Percentiles rank a stretch among this genome's conserved stretches.
These are phyloP conservation scores for Stentor coeruleus DNA, from an alignment of 73 alveolate species.

Conservation along the genomic window DNA sequence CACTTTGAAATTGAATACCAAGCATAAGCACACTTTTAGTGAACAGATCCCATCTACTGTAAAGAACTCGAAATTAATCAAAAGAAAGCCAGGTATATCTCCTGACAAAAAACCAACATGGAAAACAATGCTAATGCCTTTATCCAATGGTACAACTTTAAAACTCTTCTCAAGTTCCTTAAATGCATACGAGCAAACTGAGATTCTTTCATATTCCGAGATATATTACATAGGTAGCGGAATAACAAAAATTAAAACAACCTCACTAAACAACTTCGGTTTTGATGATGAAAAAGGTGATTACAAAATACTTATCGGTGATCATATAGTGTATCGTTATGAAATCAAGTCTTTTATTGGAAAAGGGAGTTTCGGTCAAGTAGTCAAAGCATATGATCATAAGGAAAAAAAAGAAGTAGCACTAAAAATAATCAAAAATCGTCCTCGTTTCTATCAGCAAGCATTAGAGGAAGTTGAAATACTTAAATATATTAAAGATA, in stretches of 20 bases:
- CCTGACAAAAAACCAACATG: background rate
- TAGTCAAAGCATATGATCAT: conserved; percentile 86
- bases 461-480: conserved; percentile 88
- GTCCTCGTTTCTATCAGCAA: conserved; percentile 82
- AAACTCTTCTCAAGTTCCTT: background rate
- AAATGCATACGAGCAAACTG: conserved; percentile 5
- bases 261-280: conserved; percentile 28
- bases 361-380: conserved; percentile 95
- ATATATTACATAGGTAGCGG: conserved; percentile 31
- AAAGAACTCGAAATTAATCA: background rate
- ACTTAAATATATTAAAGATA: conserved; percentile 29
- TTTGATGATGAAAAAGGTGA: conserved; percentile 85
- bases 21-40: background rate
- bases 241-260: conserved; percentile 3
- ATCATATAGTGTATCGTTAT: conserved; percentile 88
- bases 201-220: conserved; percentile 22
- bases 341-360: conserved; percentile 86
- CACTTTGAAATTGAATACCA: no score
- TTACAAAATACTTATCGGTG: conserved; percentile 67
- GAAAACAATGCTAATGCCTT: background rate
- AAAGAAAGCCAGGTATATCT: background rate
- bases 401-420: conserved; percentile 75
- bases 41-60: background rate
- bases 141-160: background rate
- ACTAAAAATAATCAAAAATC: conserved; percentile 82